Evolutionary conservation across 148 eudicot species (phyloP).

Genomic region (Nepenthes mirabilis): DNA sequence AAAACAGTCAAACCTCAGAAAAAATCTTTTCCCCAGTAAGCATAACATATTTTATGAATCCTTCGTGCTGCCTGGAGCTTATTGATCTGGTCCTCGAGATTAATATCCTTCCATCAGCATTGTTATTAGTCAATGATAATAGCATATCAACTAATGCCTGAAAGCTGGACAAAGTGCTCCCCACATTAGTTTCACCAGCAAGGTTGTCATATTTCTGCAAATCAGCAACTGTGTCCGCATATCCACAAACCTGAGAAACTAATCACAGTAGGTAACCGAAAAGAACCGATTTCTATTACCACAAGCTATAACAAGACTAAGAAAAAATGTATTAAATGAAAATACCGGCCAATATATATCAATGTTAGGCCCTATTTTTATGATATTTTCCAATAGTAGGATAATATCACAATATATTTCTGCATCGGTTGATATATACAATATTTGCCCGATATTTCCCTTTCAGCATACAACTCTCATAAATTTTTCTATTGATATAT

Average conservation of each 20-base stretch:
- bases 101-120: conserved; percentile 78
- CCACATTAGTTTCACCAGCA: conserved; percentile 25
- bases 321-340: too few species aligned
- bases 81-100: conserved; percentile 35
- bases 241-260: conserved; percentile 71
- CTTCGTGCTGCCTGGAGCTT: conserved; percentile 34
- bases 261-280: background rate
- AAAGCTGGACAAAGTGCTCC: conserved; percentile 67
- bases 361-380: too few species aligned
- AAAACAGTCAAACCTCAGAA: conserved; percentile 54
- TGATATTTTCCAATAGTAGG: too few species aligned
- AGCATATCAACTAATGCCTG: conserved; percentile 61
- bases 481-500: too few species aligned
- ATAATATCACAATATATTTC: too few species aligned
- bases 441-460: too few species aligned
- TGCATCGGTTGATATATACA: too few species aligned
- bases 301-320: too few species aligned
- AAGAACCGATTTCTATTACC: too few species aligned
- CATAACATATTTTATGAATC: conserved; percentile 87
- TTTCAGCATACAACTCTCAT: too few species aligned
- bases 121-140: conserved; percentile 52
- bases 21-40: conserved; percentile 87
- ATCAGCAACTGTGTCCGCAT: conserved; percentile 54
- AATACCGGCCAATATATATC: too few species aligned
- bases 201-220: conserved; percentile 18